Percentiles rank a stretch among this genome's conserved stretches.
Conservation (phyloP, 1,284 basidiomycete species). For the Irpex rosettiformis region DNA sequence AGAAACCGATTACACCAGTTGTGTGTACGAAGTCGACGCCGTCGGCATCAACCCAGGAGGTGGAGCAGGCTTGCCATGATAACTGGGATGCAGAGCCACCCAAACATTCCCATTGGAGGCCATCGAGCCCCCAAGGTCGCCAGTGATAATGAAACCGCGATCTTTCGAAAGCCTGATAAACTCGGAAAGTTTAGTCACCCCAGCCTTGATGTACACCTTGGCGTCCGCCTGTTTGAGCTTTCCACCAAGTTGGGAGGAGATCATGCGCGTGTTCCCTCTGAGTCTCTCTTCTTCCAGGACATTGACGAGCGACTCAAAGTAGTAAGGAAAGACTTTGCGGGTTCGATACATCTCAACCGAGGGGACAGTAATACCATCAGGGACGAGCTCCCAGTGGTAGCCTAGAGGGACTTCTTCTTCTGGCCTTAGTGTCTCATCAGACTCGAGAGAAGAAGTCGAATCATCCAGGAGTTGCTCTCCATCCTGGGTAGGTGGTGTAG, state of each 20-base stretch:
- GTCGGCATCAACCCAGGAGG: background rate
- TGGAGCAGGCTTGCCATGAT: constrained; percentile 11
- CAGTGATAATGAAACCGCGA: constrained; percentile 40
- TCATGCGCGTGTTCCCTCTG: constrained; percentile 26
- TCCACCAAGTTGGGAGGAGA: constrained; percentile 26
- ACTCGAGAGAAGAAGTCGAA: background rate
- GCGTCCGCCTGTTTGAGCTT: constrained; percentile 20
- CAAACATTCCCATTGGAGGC: constrained; percentile 38
- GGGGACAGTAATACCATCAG: constrained; percentile 7
- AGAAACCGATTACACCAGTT: background rate
- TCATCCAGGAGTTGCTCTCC: background rate
- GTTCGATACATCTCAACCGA: constrained; percentile 10
- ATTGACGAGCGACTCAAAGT: constrained; percentile 25
- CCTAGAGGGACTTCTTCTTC: background rate
- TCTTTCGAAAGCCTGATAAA: constrained; percentile 45
- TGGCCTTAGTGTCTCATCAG: background rate
- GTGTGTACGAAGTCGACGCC: background rate
- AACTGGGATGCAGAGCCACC: constrained; percentile 38
- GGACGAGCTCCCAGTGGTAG: background rate
- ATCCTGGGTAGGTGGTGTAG: background rate
- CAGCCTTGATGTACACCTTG: constrained; percentile 41
- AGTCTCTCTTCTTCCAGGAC: constrained; percentile 29
- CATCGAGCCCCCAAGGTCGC: constrained; percentile 23
- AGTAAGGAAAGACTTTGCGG: constrained; percentile 3
- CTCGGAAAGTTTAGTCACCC: constrained; percentile 43